Conservation (phyloP, 1,284 basidiomycete species). For the Thelephora terrestris region DNA sequence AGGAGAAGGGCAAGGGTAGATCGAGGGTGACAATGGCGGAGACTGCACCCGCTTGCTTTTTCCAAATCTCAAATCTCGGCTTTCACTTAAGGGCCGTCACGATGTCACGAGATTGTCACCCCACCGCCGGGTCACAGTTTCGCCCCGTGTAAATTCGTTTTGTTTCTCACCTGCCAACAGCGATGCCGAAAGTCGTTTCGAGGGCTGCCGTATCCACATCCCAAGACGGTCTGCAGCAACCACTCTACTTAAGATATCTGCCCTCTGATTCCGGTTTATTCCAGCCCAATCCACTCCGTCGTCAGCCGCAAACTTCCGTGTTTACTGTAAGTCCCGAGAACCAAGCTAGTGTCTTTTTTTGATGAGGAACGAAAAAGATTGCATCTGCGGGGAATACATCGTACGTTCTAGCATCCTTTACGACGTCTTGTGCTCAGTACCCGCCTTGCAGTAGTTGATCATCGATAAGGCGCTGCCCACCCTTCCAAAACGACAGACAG, state of each 20-base stretch:
- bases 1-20: constrained; percentile 6
- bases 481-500: constrained; percentile 63
- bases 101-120: too few species aligned
- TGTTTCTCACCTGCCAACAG: neutral
- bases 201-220: constrained; percentile 74
- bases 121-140: neutral
- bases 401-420: constrained; percentile 31
- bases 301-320: constrained; percentile 62
- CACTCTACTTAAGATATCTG: constrained; percentile 6
- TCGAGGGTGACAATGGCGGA: neutral
- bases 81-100: too few species aligned
- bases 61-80: too few species aligned
- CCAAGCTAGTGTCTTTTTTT: constrained; percentile 9
- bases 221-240: constrained; percentile 49
- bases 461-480: constrained; percentile 65
- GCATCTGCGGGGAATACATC: constrained; percentile 78
- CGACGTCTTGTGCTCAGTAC: constrained; percentile 8
- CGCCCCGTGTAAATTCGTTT: neutral
- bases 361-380: constrained; percentile 38
- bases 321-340: constrained; percentile 52
- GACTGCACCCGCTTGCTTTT: neutral
- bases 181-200: constrained; percentile 75
- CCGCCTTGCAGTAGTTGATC: constrained; percentile 46
- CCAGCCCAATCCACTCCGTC: constrained; percentile 71
- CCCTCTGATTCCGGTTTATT: constrained; percentile 7